Evolutionary conservation across 2,329 filamentous ascomycete species (phyloP).

Genomic region (Botrytis porri): DNA sequence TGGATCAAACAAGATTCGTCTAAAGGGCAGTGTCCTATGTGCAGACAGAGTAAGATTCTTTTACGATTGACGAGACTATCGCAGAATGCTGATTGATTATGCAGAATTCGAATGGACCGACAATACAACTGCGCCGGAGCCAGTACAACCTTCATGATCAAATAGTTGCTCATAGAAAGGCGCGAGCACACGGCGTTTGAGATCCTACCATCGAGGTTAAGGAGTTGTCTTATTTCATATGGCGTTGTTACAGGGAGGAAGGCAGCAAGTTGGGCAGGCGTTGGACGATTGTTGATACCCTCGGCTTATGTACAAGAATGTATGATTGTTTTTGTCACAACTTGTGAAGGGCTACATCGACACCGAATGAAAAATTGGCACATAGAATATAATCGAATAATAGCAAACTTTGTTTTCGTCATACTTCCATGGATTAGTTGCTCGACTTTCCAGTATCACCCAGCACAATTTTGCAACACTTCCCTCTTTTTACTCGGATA

Average conservation of each 20-base stretch:
- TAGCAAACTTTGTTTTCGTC: background rate
- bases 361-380: background rate
- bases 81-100: background rate
- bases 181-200: background rate
- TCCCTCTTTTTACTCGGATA: background rate
- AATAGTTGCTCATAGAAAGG: background rate
- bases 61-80: too few species aligned
- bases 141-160: background rate
- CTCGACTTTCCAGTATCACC: background rate
- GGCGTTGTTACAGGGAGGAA: background rate
- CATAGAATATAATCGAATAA: background rate
- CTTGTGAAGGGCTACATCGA: background rate
- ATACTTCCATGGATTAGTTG: background rate
- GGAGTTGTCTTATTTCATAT: background rate
- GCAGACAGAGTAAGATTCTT: slow-evolving; percentile 71
- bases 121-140: slow-evolving; percentile 1
- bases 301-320: background rate
- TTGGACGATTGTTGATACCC: slow-evolving; percentile 17
- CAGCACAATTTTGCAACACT: background rate
- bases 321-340: background rate
- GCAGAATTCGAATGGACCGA: slow-evolving; percentile 20
- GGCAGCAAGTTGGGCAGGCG: background rate
- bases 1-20: slow-evolving; percentile 96
- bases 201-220: background rate
- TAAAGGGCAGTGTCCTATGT: slow-evolving; percentile 96